Base-by-base conservation (phyloP, 768 basidiomycete species). In the Hysterangium stoloniferum region DNA sequence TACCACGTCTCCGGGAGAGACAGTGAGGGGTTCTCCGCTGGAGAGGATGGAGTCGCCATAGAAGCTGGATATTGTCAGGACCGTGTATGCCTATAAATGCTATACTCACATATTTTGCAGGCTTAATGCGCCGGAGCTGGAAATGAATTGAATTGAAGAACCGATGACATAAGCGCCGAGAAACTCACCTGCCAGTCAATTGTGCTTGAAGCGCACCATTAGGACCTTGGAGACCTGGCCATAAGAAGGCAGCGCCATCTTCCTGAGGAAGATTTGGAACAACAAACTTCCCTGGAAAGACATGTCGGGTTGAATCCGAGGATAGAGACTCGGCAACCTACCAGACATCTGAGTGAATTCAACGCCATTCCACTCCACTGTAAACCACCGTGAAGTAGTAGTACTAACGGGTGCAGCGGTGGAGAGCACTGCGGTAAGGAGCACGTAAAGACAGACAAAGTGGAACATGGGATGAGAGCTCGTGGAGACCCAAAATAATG, bases 281-380 rank as follows among this genome's bases (percentile, higher is more conserved):
- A 27, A 42, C 38, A 32, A 51, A 42, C 13, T 40, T 35, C 17
- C 49, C 49, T 51, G 31, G 17, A 51, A 22, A 15, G 22, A 27
- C n/a, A 41, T 11, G 3, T 49, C 36, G 25, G 22, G 17, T 28
- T 51, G 19, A n/a, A 6, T 17, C 15, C 34, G 12, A 6, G 29
- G 28, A 28, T 17, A n/a, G 27, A 9, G 11, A 2, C 22, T 8
- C 3, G 2, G n/a, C 9, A 32, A 27, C 17, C 11, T 40, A 40
- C 49, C 49, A 33, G 47, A 37, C 47, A 48, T 48, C 28, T 31
- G 31, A 4, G 34, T 29, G 31, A 51, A 51, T 9, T 27, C 49
- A 22, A 31, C 22, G n/a, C 28, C 36, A 51, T 51, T 32, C 49
- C 49, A 51, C 27, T 51, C 49, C 17, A 51, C 49, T n/a, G 49